Evolutionary conservation across 2,329 filamentous ascomycete genomes (phyloP).

Genomic region (Penicillium sp.): DNA sequence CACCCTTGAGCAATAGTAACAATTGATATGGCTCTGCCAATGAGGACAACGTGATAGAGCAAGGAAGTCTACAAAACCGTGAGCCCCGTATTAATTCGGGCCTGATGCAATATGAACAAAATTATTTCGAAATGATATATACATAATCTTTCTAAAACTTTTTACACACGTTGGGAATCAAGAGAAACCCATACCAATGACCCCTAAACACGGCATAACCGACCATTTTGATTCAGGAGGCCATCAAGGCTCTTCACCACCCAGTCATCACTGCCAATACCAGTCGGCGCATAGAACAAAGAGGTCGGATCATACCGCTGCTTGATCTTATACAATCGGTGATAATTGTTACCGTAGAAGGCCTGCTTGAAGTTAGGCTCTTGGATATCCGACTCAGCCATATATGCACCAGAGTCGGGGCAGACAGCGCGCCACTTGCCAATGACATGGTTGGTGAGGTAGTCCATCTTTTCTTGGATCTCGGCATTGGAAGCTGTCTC

Average conservation of each 20-base stretch:
- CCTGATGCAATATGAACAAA: too few relatives aligned
- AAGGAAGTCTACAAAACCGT: too few relatives aligned
- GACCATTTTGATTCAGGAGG: constrained; percentile 37
- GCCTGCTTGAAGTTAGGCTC: constrained; percentile 34
- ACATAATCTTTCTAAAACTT: too few relatives aligned
- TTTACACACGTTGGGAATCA: too few relatives aligned
- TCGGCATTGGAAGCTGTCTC: constrained; percentile 37
- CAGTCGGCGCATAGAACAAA: constrained; percentile 52
- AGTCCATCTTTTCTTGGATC: constrained; percentile 28
- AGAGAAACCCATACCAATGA: background rate
- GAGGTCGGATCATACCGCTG: constrained; percentile 50
- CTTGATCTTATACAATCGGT: constrained; percentile 45
- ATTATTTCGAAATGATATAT: too few relatives aligned
- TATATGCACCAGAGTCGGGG: constrained; percentile 28
- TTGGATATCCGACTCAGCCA: constrained; percentile 53
- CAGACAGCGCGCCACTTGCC: constrained; percentile 27
- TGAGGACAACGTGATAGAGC: background rate
- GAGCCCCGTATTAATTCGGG: too few relatives aligned
- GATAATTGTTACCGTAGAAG: constrained; percentile 33
- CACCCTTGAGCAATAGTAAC: too few relatives aligned
- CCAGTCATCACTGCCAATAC: constrained; percentile 57
- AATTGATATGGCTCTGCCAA: too few relatives aligned
- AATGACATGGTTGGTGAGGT: constrained; percentile 22
- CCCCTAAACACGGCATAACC: constrained; percentile 37
- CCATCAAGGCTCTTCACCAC: constrained; percentile 33